A percentile compares a stretch with the other conserved stretches of the same genome.
Evolutionary conservation across 2,329 filamentous ascomycete species (phyloP).

Genomic region (Penicillium digitatum): DNA sequence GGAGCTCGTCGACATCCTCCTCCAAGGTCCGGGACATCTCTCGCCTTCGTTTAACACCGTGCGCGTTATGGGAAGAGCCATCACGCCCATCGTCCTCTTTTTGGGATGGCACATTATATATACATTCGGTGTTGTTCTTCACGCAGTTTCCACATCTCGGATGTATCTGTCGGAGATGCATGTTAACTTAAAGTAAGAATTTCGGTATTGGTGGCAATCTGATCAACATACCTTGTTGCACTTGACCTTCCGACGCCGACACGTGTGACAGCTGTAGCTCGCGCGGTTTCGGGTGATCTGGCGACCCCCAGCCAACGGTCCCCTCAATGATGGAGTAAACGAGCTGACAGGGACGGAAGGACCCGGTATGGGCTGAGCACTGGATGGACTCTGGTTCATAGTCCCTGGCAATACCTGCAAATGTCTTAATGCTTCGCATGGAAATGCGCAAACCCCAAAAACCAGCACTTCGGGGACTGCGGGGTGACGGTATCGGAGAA

Average conservation of each 20-base stretch:
- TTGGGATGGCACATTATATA: constrained; percentile 38
- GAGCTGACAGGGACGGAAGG: constrained; percentile 2
- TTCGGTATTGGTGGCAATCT: no score
- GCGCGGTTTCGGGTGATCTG: constrained; percentile 48
- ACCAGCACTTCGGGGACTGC: background rate
- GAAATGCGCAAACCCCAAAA: background rate
- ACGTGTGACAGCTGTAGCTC: constrained; percentile 48
- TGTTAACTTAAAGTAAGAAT: background rate
- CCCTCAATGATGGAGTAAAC: constrained; percentile 11
- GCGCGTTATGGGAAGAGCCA: constrained; percentile 13
- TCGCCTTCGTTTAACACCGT: constrained; percentile 38
- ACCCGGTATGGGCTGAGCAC: constrained; percentile 5
- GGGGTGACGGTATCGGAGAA: constrained; percentile 6
- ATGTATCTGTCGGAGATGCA: constrained; percentile 33
- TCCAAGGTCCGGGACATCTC: constrained; percentile 27
- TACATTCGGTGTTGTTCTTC: constrained; percentile 43
- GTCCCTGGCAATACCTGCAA: background rate
- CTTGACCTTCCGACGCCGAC: constrained; percentile 47
- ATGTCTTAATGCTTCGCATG: background rate
- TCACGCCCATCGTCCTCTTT: constrained; percentile 21
- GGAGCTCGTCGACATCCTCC: constrained; percentile 33
- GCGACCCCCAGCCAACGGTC: constrained; percentile 29
- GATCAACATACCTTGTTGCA: constrained; percentile 39
- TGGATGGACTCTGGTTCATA: constrained; percentile 16
- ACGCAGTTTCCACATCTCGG: constrained; percentile 46